phyloP scores from a whole-genome alignment of 768 basidiomycete genomes.

The Tylopilus balloui region DNA sequence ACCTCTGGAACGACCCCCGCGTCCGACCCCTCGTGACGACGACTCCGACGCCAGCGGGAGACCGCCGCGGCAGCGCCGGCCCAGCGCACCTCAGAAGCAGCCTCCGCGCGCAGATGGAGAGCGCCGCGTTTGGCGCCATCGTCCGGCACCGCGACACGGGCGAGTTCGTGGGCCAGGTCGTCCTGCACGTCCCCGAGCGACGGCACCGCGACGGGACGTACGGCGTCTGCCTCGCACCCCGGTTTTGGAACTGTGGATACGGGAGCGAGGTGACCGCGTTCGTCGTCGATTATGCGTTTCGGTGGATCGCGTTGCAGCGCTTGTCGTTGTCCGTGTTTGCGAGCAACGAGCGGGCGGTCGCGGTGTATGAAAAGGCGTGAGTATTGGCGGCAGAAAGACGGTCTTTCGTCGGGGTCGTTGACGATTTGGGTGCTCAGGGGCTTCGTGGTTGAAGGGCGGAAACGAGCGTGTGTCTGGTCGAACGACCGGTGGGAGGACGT shows the following conservation, averaged over 20 bases:
- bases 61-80: too few species aligned
- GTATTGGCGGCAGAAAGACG: slow-evolving; percentile 4
- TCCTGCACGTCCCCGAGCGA: slow-evolving; percentile 23
- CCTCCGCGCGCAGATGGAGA: slow-evolving; percentile 21
- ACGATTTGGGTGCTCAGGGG: slow-evolving; percentile 25
- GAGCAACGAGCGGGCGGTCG: slow-evolving; percentile 36
- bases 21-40: slow-evolving; percentile 22
- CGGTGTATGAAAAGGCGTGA: slow-evolving; percentile 41
- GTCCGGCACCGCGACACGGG: slow-evolving; percentile 26
- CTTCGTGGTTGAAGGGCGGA: slow-evolving; percentile 38
- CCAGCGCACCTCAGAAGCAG: slow-evolving; percentile 16
- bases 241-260: slow-evolving; percentile 39
- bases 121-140: slow-evolving; percentile 27
- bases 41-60: slow-evolving; percentile 12
- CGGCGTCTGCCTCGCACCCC: slow-evolving; percentile 28
- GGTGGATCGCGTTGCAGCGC: slow-evolving; percentile 37
- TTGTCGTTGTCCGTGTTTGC: slow-evolving; percentile 39
- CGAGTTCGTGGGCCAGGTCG: slow-evolving; percentile 33
- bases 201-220: slow-evolving; percentile 31
- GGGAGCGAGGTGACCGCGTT: slow-evolving; percentile 40
- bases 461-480: slow-evolving; percentile 34
- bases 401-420: not conserved
- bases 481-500: slow-evolving; percentile 37
- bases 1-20: slow-evolving; percentile 29
- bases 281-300: slow-evolving; percentile 39